Conservation (phyloP, 371 early-diverging fungal species). For the Mortierella sp. region DNA sequence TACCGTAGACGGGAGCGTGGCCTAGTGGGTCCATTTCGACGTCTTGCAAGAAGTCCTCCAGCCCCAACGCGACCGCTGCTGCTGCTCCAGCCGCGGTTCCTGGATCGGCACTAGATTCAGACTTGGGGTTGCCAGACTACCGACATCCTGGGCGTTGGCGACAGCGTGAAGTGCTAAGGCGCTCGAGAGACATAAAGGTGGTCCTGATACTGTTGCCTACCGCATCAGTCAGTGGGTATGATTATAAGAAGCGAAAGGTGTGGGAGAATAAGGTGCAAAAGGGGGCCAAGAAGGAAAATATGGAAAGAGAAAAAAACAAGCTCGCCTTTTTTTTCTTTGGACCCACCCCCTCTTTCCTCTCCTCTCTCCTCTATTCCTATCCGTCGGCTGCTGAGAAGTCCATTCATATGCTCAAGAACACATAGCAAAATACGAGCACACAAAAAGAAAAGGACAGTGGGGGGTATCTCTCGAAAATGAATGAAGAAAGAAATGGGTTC, state of each 20-base stretch:
- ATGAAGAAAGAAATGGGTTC: constrained; percentile 41
- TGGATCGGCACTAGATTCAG: neutral
- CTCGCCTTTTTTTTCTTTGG: neutral
- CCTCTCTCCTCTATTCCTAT: constrained; percentile 1
- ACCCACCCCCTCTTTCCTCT: neutral
- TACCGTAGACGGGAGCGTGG: constrained; percentile 2
- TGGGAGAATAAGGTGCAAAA: constrained; percentile 5
- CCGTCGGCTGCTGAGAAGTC: neutral
- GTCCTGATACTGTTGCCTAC: constrained; percentile 3
- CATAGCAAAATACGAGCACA: neutral
- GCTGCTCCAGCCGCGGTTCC: neutral
- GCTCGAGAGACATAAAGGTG: constrained; percentile 10
- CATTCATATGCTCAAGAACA: neutral
- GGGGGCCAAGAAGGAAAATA: neutral
- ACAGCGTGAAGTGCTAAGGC: constrained; percentile 9
- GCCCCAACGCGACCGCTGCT: neutral
- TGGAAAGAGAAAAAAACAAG: neutral
- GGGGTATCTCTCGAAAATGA: constrained; percentile 5
- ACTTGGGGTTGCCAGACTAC: neutral
- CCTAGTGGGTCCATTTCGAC: neutral
- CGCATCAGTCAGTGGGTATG: neutral
- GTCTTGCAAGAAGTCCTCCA: neutral
- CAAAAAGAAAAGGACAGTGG: neutral
- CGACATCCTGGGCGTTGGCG: neutral
- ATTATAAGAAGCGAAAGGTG: neutral